Percentiles rank a stretch among this genome's conserved stretches.
phyloP scores from a whole-genome alignment of 805 yeast species.

The Yamadazyma sp. region DNA sequence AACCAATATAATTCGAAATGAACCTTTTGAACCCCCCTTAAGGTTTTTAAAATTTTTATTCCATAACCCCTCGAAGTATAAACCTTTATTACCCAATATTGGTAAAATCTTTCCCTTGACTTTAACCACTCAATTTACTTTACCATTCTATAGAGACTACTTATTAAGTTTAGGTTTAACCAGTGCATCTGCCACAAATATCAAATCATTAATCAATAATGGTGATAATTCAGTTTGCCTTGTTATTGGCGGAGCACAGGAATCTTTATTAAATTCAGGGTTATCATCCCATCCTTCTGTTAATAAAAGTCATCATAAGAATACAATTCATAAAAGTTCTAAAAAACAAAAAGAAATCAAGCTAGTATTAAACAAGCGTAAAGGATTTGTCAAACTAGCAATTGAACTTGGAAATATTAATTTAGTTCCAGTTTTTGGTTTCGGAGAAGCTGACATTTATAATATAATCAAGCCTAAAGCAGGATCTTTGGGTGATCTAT shows the following conservation, averaged over 20 bases:
- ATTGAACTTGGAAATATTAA: conserved; percentile 72
- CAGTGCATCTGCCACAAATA: conserved; percentile 75
- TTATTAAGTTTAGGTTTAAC: conserved; percentile 77
- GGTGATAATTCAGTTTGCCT: conserved; percentile 76
- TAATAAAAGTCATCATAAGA: conserved; percentile 31
- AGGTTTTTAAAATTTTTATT: conserved; percentile 32
- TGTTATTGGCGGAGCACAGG: conserved; percentile 96
- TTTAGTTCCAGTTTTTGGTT: conserved; percentile 84
- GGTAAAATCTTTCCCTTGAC: conserved; percentile 72
- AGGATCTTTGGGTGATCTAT: conserved; percentile 44
- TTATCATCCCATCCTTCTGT: conserved; percentile 31
- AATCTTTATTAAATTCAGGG: conserved; percentile 57
- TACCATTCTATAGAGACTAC: conserved; percentile 88
- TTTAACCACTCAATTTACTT: conserved; percentile 71
- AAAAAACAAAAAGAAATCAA: conserved; percentile 47
- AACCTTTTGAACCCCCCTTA: conserved; percentile 38
- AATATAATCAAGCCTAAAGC: conserved; percentile 39
- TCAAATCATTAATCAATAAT: conserved; percentile 57
- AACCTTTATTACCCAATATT: conserved; percentile 77
- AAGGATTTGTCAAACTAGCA: conserved; percentile 88
- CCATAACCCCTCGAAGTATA: conserved; percentile 70
- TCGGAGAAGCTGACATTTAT: conserved; percentile 77
- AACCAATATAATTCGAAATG: conserved; percentile 48
- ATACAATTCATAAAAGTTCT: conserved; percentile 1
- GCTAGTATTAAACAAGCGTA: conserved; percentile 70